Base-by-base conservation (phyloP, 164 flowering plant species). In the Annona squamosa region DNA sequence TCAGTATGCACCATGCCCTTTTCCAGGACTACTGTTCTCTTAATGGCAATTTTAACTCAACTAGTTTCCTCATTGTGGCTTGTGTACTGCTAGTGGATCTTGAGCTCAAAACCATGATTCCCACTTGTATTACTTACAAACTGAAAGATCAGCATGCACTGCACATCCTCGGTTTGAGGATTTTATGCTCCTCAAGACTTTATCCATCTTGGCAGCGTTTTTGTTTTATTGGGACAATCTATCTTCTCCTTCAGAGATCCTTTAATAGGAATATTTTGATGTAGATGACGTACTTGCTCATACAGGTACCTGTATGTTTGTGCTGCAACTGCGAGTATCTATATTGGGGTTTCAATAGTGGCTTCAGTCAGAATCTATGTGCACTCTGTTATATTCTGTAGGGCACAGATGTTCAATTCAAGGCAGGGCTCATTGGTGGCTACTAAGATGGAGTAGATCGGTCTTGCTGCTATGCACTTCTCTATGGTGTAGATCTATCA, bases 241-340 rank as follows among this genome's bases (percentile, higher is more conserved):
- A 52, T 52, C 57, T 6, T 6, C 13, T 6, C 7, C 13, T 52
- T 9, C 59, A 52, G 3, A 16, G 59, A 26, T 26, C 37, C 37
- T 26, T 26, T 26, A 26, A 26, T 26, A 26, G 37, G 37, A 26
- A 26, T 26, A 26, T 26, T 26, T 26, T 26, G 37, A 17, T 19
- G n/a, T 4, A 59, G 52, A 67, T 37, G 43, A 12, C 6, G n/a
- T 74, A 4, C 62, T 73, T 73, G 73, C 62, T 70, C 43, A 16
- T 48, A 0, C 87, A 92, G 98, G 94, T 91, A 88, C 83, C 65
- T 95, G 63, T 95, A 92, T 80, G 90, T 85, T 5, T 87, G 91
- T 70, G 94, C 93, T 57, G 75, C 88, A 12, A 88, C 97, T 3
- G 81, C 80, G 10, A 88, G 97, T 52, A 82, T 87, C 68, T 87